These are phyloP conservation scores for Lentinula sp. DNA, from an alignment of 768 basidiomycete genomes.

Conservation along the genomic window DNA sequence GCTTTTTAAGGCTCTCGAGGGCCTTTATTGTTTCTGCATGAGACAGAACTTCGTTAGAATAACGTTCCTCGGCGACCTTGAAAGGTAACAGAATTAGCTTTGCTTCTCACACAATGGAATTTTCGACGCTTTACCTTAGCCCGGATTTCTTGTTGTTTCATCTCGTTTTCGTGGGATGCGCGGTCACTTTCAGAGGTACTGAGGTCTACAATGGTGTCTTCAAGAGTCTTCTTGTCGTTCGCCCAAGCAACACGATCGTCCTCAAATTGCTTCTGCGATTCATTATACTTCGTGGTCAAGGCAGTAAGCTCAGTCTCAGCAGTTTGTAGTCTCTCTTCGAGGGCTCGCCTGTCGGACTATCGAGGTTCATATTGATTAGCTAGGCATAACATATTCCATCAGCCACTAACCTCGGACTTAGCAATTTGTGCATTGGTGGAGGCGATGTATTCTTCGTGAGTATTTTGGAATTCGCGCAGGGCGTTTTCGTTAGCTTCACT, in stretches of 20 bases:
- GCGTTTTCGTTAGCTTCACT: slow-evolving; percentile 78
- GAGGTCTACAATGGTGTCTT: slow-evolving; percentile 79
- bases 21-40: slow-evolving; percentile 83
- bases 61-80: slow-evolving; percentile 74
- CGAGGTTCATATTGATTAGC: background rate
- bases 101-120: background rate
- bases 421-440: slow-evolving; percentile 66
- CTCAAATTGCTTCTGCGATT: slow-evolving; percentile 62
- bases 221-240: slow-evolving; percentile 75
- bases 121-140: slow-evolving; percentile 44
- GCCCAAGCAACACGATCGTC: slow-evolving; percentile 64
- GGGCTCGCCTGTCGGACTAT: slow-evolving; percentile 57
- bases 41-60: slow-evolving; percentile 73
- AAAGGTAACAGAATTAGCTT: background rate
- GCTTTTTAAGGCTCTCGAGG: slow-evolving; percentile 57
- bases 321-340: slow-evolving; percentile 55
- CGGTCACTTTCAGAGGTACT: slow-evolving; percentile 69
- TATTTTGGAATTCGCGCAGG: slow-evolving; percentile 58
- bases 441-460: slow-evolving; percentile 76
- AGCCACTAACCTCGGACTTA: slow-evolving; percentile 52
- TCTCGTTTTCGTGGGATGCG: slow-evolving; percentile 53
- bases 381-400: background rate
- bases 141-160: slow-evolving; percentile 63
- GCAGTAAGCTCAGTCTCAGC: slow-evolving; percentile 50
- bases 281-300: slow-evolving; percentile 41